Conservation (phyloP, 139 green algal genomes). For the Chlorella vulgaris region DNA sequence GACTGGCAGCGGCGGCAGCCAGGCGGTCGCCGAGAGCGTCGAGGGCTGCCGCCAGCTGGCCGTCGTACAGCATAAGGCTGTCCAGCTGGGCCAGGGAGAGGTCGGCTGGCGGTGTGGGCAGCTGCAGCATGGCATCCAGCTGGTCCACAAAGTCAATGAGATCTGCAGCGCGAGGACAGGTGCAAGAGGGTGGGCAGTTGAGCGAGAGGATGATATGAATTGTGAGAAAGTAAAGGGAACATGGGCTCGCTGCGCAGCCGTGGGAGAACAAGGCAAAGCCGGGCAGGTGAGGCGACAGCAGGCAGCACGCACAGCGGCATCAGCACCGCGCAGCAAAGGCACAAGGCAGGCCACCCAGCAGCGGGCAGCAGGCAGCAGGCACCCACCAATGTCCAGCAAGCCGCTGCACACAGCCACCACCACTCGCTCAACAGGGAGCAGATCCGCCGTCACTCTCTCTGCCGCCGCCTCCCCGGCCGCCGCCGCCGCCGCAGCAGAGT, state of each 20-base stretch:
- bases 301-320: too few species aligned
- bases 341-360: too few species aligned
- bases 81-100: slow-evolving; percentile 12
- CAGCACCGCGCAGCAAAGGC: too few species aligned
- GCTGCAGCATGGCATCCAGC: slow-evolving; percentile 30
- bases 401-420: slow-evolving; percentile 9
- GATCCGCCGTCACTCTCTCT: neutral
- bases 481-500: neutral
- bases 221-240: too few species aligned
- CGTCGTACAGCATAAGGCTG: neutral
- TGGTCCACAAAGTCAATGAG: slow-evolving; percentile 27
- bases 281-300: neutral
- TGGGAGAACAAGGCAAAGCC: neutral
- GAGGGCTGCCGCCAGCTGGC: neutral
- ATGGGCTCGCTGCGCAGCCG: neutral
- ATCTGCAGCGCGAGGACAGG: neutral
- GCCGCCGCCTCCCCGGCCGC: neutral
- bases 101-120: neutral
- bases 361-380: too few species aligned
- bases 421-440: slow-evolving; percentile 12
- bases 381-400: slow-evolving; percentile 2
- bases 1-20: neutral
- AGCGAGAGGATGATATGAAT: neutral
- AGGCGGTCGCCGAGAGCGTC: neutral
- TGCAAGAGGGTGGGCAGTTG: neutral